phyloP scores from a whole-genome alignment of 2,329 filamentous ascomycete species.

The Ilyonectria robusta region DNA sequence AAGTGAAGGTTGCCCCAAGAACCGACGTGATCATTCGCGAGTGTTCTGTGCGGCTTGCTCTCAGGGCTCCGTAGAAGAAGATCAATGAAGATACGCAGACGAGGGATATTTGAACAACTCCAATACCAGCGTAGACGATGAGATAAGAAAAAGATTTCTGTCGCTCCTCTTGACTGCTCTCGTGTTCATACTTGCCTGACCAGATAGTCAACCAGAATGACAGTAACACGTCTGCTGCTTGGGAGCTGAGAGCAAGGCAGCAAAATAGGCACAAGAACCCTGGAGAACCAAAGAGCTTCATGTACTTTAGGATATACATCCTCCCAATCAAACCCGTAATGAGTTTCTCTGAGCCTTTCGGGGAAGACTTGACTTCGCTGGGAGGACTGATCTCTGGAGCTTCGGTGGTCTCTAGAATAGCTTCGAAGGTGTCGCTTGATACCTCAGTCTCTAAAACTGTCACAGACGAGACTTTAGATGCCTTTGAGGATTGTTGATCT shows the following conservation, averaged over 20 bases:
- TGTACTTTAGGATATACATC: constrained; percentile 12
- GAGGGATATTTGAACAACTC: background rate
- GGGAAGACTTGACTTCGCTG: background rate
- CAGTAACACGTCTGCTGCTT: background rate
- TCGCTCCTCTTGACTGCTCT: background rate
- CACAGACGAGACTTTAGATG: background rate
- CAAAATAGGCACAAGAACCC: background rate
- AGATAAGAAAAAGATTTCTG: constrained; percentile 1
- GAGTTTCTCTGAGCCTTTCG: background rate
- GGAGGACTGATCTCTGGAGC: background rate
- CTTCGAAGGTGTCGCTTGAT: background rate
- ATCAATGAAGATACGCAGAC: background rate
- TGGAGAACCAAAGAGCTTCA: constrained; percentile 4
- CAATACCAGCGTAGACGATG: constrained; percentile 7
- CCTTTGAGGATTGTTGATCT: background rate
- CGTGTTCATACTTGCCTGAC: constrained; percentile 8
- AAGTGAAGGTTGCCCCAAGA: constrained; percentile 25
- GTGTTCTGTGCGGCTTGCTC: constrained; percentile 15
- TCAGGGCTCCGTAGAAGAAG: constrained; percentile 9
- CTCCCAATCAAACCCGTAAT: constrained; percentile 11
- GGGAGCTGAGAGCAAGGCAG: background rate
- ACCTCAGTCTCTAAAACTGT: background rate
- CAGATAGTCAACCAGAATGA: constrained; percentile 23
- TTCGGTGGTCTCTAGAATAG: background rate
- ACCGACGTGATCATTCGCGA: constrained; percentile 20